Base-by-base conservation (phyloP, 139 green algal species). In the Picochlorum sp. region DNA sequence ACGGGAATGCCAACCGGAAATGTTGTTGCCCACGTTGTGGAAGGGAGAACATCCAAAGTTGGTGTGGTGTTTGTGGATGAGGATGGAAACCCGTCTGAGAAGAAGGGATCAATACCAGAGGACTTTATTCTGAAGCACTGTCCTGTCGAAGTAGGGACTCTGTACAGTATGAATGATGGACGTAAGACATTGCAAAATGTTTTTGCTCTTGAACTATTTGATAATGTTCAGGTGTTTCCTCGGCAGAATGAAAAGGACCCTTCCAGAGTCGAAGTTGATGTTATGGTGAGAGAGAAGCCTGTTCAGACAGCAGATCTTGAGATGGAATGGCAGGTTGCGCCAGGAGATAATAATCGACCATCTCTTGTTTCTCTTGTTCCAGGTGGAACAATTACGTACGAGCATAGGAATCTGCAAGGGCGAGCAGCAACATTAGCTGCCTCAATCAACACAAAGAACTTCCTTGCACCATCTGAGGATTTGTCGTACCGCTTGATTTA, bases 111-210 rank as follows among this genome's bases (percentile, higher is more conserved):
- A 24, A 73, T 72, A 5, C 26, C 73, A 31, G 51, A 61, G 4
- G 12, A 69, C 28, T 61, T 79, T 58, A 75, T 89, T 55, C 51
- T 65, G 40, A 84, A 56, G 75, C 78, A 71, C 61, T 85, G 35
- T 73, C 79, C 67, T 25, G 68, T 83, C 28, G 63, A 75, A 67
- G 65, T 68, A 5, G 83, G 82, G 24, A 50, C 77, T 30, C 63
- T 87, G 2, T 93, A 89, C 79, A 88, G 81, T 70, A 71, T 80
- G 6, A 72, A 82, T 30, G 85, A 89, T 35, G 82, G 69, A 18
- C 74, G 72, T 13, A 82, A 75, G 50, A 81, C 76, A 26, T 73
- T 93, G 60, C 72, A 81, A 22, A 82, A 87, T 74, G 76, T 94
- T 6, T 87, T 85, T 63, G 63, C 67, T 5, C 36, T 87, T 50